These are phyloP conservation scores for Boletus rufocinnamomeus DNA, from an alignment of 768 basidiomycete genomes.

Conservation along the genomic window DNA sequence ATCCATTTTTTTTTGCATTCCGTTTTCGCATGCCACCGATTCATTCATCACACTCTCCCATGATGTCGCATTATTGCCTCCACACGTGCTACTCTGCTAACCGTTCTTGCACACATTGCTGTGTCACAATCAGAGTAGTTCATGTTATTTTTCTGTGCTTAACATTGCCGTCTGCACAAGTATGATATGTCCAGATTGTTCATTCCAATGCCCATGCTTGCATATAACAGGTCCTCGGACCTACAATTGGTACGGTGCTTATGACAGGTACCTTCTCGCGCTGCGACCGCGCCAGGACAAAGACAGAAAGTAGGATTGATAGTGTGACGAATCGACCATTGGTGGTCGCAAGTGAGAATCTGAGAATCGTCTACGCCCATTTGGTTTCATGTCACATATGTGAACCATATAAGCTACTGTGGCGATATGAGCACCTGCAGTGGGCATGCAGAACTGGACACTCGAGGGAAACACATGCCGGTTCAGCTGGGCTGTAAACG, in stretches of 20 bases:
- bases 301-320: background rate
- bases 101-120: conserved; percentile 20
- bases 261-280: background rate
- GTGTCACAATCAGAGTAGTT: conserved; percentile 11
- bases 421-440: conserved; percentile 6
- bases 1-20: conserved; percentile 21
- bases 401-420: conserved; percentile 2
- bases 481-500: conserved; percentile 2
- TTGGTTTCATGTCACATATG: background rate
- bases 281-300: background rate
- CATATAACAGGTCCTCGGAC: conserved; percentile 8
- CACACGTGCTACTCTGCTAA: conserved; percentile 9
- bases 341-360: background rate
- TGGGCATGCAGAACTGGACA: conserved; percentile 1
- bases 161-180: conserved; percentile 16
- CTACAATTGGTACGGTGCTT: background rate
- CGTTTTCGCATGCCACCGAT: conserved; percentile 27
- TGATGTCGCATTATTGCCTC: conserved; percentile 23
- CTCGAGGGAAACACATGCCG: conserved; percentile 6
- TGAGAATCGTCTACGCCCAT: conserved; percentile 1
- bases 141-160: conserved; percentile 22
- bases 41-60: conserved; percentile 18
- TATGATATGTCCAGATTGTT: conserved; percentile 23
- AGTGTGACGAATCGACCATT: background rate
- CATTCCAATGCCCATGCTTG: conserved; percentile 5